Evolutionary conservation across 331 rosid genomes (phyloP).

Genomic region (Phaseolus coccineus): DNA sequence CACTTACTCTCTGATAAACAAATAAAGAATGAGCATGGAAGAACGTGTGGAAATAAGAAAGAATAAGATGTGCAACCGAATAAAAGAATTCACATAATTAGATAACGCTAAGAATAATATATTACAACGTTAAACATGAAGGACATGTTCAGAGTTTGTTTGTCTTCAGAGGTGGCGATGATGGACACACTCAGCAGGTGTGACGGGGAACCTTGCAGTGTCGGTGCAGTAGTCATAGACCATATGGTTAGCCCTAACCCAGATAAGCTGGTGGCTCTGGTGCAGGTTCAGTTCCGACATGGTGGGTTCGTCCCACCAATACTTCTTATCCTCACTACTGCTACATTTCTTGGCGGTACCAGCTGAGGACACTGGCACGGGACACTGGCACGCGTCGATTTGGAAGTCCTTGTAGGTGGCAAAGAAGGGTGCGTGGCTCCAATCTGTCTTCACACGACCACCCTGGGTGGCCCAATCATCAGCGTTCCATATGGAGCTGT

Average conservation of each 20-base stretch:
- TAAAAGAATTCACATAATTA: slow-evolving; percentile 30
- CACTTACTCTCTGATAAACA: background rate
- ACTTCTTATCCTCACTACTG: slow-evolving; percentile 65
- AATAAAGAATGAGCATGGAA: background rate
- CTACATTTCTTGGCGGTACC: slow-evolving; percentile 64
- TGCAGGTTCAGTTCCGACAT: slow-evolving; percentile 70
- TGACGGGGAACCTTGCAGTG: slow-evolving; percentile 65
- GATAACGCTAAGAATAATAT: background rate
- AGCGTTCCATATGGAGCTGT: slow-evolving; percentile 95
- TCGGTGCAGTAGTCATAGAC: slow-evolving; percentile 90
- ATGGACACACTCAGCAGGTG: slow-evolving; percentile 79
- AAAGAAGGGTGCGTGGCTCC: slow-evolving; percentile 90
- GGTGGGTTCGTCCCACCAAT: slow-evolving; percentile 92
- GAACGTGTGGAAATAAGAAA: background rate
- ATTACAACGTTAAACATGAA: slow-evolving; percentile 64
- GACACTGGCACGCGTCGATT: slow-evolving; percentile 72
- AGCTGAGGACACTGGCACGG: slow-evolving; percentile 45
- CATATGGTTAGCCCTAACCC: slow-evolving; percentile 94
- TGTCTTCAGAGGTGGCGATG: slow-evolving; percentile 57
- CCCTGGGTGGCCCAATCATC: slow-evolving; percentile 99
- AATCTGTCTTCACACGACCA: slow-evolving; percentile 90
- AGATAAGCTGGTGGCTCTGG: slow-evolving; percentile 89
- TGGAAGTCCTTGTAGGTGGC: slow-evolving; percentile 74
- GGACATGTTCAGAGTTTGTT: slow-evolving; percentile 55
- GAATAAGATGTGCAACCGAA: slow-evolving; percentile 5